Evolutionary conservation across 2,329 filamentous ascomycete genomes (phyloP).

Genomic region (Colletotrichum caudatum): DNA sequence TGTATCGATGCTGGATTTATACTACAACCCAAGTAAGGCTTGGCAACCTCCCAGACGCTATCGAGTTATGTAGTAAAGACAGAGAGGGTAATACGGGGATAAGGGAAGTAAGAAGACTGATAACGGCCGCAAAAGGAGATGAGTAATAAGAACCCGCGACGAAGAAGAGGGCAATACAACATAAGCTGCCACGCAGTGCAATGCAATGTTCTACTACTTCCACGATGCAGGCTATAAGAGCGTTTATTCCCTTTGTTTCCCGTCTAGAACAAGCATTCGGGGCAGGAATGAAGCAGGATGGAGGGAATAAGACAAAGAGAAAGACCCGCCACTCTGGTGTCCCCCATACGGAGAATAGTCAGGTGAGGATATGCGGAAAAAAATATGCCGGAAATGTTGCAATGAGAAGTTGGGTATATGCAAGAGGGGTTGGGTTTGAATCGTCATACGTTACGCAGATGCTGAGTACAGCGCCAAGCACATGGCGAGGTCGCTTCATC

Average conservation of each 20-base stretch:
- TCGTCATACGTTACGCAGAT: constrained; percentile 3
- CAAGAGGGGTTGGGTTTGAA: background rate
- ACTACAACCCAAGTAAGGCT: background rate
- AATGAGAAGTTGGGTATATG: background rate
- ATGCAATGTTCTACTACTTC: constrained; percentile 27
- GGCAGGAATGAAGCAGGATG: background rate
- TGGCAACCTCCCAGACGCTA: constrained; percentile 9
- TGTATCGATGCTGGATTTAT: background rate
- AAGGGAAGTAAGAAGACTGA: background rate
- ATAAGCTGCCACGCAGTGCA: constrained; percentile 31
- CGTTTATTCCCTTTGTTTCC: constrained; percentile 5
- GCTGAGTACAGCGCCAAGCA: background rate
- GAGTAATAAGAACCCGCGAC: background rate
- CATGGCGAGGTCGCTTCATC: constrained; percentile 30
- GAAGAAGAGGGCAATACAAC: constrained; percentile 5
- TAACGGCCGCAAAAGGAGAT: background rate
- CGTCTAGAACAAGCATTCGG: constrained; percentile 10
- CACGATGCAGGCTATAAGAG: constrained; percentile 32
- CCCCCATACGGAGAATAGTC: background rate
- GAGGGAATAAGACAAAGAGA: background rate
- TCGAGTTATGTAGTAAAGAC: constrained; percentile 1
- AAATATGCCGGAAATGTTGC: background rate
- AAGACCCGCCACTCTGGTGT: constrained; percentile 13
- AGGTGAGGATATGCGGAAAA: background rate
- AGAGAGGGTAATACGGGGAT: background rate